Conservation (phyloP, 2,329 filamentous ascomycete genomes). For the Calonectria montana region DNA sequence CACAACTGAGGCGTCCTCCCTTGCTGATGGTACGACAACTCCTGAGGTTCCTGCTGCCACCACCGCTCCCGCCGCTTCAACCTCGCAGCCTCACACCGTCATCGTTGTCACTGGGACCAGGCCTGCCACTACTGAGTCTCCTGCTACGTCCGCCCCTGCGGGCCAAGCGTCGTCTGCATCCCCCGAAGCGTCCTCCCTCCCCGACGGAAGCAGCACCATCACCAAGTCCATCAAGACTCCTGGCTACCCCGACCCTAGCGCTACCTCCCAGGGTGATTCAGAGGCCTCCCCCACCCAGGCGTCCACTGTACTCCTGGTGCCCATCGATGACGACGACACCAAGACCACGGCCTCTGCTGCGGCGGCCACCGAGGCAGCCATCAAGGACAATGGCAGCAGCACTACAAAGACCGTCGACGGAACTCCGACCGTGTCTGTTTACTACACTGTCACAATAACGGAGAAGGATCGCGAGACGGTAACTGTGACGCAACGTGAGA, state of each 20-base stretch:
- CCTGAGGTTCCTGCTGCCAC: not conserved
- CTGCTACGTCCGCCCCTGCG: constrained; percentile 16
- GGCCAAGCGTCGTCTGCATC: constrained; percentile 4
- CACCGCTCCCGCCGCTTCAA: not conserved
- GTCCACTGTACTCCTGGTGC: constrained; percentile 42
- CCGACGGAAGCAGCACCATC: constrained; percentile 34
- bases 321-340: constrained; percentile 37
- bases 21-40: constrained; percentile 2
- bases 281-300: constrained; percentile 23
- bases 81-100: not conserved
- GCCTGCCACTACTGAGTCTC: not conserved
- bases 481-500: constrained; percentile 41
- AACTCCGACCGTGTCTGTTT: constrained; percentile 50
- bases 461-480: constrained; percentile 41
- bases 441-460: constrained; percentile 52
- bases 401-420: constrained; percentile 45
- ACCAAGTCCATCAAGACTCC: constrained; percentile 44
- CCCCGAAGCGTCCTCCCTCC: constrained; percentile 3
- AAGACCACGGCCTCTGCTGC: constrained; percentile 16
- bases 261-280: not conserved
- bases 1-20: not conserved
- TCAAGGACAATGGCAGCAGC: constrained; percentile 27
- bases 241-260: constrained; percentile 23
- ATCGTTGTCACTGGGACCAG: not conserved
- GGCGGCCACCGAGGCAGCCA: constrained; percentile 18